Conservation (phyloP, 805 yeast species). For the Ogataea naganishii region DNA sequence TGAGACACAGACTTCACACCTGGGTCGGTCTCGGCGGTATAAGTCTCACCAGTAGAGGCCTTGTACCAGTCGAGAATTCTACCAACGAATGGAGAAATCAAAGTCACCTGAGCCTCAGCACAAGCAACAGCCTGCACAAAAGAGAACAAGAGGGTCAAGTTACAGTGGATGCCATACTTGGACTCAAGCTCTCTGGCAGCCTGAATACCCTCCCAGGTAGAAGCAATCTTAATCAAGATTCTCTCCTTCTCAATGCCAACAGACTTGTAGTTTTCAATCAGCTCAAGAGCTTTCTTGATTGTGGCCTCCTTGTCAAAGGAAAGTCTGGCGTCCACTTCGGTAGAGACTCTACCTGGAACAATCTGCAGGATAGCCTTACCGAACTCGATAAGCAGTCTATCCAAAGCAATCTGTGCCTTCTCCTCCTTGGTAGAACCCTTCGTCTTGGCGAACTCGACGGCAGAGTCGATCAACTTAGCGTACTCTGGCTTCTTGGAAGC, state of each 20-base stretch:
- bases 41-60: conserved; percentile 84
- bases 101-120: conserved; percentile 94
- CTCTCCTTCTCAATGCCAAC: conserved; percentile 85
- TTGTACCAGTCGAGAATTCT: conserved; percentile 98
- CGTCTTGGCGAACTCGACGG: conserved; percentile 75
- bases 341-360: conserved; percentile 98
- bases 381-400: conserved; percentile 88
- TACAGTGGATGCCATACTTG: conserved; percentile 85
- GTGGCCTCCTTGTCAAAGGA: conserved; percentile 95
- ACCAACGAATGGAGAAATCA: conserved; percentile 98
- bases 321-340: conserved; percentile 98
- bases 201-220: conserved; percentile 99
- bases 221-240: conserved; percentile 90
- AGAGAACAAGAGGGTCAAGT: conserved; percentile 91
- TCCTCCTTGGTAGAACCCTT: conserved; percentile 51
- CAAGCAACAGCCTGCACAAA: conserved; percentile 97
- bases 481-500: conserved; percentile 89
- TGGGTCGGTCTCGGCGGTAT: conserved; percentile 78
- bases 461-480: conserved; percentile 82
- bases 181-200: conserved; percentile 95
- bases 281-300: conserved; percentile 84
- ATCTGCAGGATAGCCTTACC: conserved; percentile 88
- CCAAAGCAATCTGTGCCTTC: conserved; percentile 78
- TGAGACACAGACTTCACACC: conserved; percentile 88
- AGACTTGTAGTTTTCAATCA: conserved; percentile 79